phyloP scores from a whole-genome alignment of 2,329 filamentous ascomycete species.

The Paecilomyces dactylethromorphus region DNA sequence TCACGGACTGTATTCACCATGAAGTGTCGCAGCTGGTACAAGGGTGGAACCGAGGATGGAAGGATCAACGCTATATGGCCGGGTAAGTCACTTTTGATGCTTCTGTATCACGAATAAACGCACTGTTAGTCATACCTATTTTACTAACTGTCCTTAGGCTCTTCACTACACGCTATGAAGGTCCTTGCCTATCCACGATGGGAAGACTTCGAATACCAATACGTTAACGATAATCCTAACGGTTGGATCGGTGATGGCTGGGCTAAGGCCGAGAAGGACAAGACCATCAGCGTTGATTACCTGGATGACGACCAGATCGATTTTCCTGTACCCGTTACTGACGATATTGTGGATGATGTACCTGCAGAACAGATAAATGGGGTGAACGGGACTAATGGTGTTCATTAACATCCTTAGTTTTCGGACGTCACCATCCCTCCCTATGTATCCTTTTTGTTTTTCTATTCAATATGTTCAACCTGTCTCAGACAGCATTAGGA shows the following conservation, averaged over 20 bases:
- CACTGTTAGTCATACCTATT: not conserved
- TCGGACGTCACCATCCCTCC: not conserved
- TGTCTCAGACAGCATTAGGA: not conserved
- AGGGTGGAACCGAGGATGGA: conserved; percentile 24
- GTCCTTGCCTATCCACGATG: conserved; percentile 27
- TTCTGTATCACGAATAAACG: not conserved
- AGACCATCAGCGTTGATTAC: conserved; percentile 26
- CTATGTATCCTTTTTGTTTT: not conserved
- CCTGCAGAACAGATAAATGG: not conserved
- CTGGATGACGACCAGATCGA: conserved; percentile 30
- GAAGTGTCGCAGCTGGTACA: conserved; percentile 34
- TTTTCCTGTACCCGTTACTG: conserved; percentile 16
- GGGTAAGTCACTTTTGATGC: conserved; percentile 14
- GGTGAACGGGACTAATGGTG: not conserved
- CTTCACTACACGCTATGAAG: conserved; percentile 31
- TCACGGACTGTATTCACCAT: conserved; percentile 25
- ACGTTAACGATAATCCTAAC: conserved; percentile 24
- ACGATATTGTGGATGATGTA: not conserved
- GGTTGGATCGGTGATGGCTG: conserved; percentile 30
- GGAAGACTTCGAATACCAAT: conserved; percentile 34
- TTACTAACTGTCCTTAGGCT: conserved; percentile 15
- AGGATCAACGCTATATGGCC: conserved; percentile 29
- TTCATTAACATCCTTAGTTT: not conserved
- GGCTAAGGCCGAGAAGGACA: conserved; percentile 25
- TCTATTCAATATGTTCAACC: not conserved